A percentile compares a stretch with the other conserved stretches of the same genome.
Conservation (phyloP, 176 grass and related monocot genomes). For the Alloteropsis semialata region DNA sequence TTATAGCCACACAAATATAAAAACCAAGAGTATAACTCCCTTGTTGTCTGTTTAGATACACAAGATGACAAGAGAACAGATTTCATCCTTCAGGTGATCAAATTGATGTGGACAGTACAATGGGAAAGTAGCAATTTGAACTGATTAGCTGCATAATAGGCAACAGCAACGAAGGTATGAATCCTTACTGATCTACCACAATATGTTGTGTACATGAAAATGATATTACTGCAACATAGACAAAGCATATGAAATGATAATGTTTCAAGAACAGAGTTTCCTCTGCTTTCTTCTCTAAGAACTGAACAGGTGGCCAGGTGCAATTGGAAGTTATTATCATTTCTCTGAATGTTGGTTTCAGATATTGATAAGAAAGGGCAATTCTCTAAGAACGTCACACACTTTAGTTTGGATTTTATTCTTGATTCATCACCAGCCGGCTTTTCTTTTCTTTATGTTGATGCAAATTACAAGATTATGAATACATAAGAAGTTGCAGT, state of each 20-base stretch:
- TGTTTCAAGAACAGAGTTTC: not conserved
- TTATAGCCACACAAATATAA: not conserved
- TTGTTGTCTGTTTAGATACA: not conserved
- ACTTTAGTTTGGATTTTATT: not conserved
- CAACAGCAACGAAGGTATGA: not conserved
- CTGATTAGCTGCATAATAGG: not conserved
- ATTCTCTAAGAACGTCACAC: not conserved
- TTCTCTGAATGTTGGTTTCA: not conserved
- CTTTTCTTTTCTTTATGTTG: not conserved
- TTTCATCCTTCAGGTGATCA: not conserved
- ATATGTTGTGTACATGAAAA: not conserved
- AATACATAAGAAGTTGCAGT: slow-evolving; percentile 14
- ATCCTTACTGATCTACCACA: not conserved
- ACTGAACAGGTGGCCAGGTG: not conserved
- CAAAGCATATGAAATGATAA: not conserved
- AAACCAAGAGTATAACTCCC: not conserved
- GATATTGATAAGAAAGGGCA: not conserved
- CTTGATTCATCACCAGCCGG: not conserved
- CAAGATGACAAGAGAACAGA: not conserved
- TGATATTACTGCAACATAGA: not conserved
- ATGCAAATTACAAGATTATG: not conserved
- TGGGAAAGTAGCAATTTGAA: not conserved
- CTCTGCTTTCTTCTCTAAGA: not conserved
- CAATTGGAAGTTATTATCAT: not conserved
- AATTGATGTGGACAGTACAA: not conserved